Evolutionary conservation across 305 asterid species (phyloP).

Genomic region (Rubia peregrina): DNA sequence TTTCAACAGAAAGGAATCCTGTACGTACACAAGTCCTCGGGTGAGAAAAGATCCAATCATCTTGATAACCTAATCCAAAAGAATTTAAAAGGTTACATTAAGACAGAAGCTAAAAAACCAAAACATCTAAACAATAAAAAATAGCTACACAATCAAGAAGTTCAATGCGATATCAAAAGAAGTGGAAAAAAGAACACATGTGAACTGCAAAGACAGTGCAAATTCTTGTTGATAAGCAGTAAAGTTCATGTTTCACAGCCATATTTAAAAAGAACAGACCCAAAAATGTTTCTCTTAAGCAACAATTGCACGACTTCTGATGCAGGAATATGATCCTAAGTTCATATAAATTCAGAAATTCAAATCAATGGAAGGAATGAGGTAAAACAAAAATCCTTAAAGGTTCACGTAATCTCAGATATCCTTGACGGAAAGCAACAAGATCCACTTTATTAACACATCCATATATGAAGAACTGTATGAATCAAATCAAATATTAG

Average conservation of each 20-base stretch:
- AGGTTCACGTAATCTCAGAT: slow-evolving; percentile 4
- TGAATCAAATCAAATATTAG: background rate
- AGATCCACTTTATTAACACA: background rate
- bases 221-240: background rate
- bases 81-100: slow-evolving; percentile 11
- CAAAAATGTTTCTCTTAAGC: background rate
- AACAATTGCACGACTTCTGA: background rate
- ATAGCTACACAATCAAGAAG: background rate
- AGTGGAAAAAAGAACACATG: background rate
- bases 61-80: slow-evolving; percentile 48
- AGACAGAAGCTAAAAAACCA: background rate
- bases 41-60: slow-evolving; percentile 90
- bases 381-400: background rate
- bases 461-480: background rate
- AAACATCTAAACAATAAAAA: background rate
- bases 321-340: background rate
- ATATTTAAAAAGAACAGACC: background rate
- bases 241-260: background rate
- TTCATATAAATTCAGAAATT: background rate
- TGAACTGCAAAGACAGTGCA: background rate
- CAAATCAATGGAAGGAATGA: background rate
- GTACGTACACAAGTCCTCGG: slow-evolving; percentile 71
- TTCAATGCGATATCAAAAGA: background rate
- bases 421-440: background rate
- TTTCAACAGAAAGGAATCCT: slow-evolving; percentile 8